phyloP scores from a whole-genome alignment of 2,329 filamentous ascomycete genomes.

The Paraphoma sp. region DNA sequence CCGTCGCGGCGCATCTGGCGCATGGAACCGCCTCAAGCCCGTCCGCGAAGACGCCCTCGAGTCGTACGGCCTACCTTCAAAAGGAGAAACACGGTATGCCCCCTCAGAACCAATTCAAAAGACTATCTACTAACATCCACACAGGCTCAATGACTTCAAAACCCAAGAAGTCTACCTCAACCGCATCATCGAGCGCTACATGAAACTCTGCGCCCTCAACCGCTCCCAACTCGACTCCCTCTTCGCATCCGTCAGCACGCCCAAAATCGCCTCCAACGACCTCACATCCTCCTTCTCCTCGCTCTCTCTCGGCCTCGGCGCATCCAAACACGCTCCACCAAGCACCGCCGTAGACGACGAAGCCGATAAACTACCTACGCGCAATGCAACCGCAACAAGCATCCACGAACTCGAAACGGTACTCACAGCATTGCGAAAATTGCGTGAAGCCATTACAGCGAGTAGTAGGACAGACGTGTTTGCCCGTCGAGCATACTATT shows the following conservation, averaged over 20 bases:
- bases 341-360: no score
- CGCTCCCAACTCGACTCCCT: constrained; percentile 76
- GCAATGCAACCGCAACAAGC: constrained; percentile 33
- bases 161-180: constrained; percentile 86
- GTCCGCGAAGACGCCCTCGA: constrained; percentile 79
- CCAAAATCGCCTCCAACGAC: constrained; percentile 5
- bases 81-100: constrained; percentile 81
- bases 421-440: constrained; percentile 84
- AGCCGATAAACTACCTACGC: constrained; percentile 28
- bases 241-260: constrained; percentile 68
- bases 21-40: constrained; percentile 66
- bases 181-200: constrained; percentile 86
- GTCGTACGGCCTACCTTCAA: constrained; percentile 83
- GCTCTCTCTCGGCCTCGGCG: constrained; percentile 15
- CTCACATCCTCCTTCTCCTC: constrained; percentile 20
- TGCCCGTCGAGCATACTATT: constrained; percentile 87
- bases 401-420: constrained; percentile 72
- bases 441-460: constrained; percentile 87
- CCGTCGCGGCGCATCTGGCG: constrained; percentile 47
- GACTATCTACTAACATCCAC: background rate
- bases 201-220: constrained; percentile 83
- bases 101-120: background rate
- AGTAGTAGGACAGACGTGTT: constrained; percentile 79
- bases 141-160: constrained; percentile 65
- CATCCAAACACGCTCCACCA: constrained; percentile 19